Conservation (phyloP, 164 flowering plant species). For the Macadamia integrifolia region DNA sequence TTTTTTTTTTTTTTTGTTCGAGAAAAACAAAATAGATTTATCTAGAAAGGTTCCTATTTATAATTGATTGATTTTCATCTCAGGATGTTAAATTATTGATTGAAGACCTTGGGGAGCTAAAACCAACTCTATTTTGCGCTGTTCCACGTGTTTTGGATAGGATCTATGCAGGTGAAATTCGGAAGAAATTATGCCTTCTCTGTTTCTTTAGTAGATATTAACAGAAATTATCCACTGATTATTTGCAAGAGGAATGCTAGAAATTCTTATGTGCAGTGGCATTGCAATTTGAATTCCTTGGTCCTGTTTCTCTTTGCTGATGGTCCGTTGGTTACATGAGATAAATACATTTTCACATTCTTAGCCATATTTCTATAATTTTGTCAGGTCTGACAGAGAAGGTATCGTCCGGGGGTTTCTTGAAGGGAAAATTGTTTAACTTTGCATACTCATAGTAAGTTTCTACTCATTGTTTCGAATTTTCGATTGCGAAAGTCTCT, state of each 20-base stretch:
- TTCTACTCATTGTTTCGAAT: neutral
- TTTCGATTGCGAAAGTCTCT: too few relatives aligned
- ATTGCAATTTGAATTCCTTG: neutral
- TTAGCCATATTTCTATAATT: conserved; percentile 3
- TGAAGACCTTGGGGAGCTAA: conserved; percentile 86
- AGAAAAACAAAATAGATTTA: too few relatives aligned
- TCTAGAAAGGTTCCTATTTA: neutral
- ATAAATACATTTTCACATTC: conserved; percentile 5
- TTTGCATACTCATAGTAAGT: conserved; percentile 80
- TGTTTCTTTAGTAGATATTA: too few relatives aligned
- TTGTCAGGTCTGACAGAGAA: conserved; percentile 76
- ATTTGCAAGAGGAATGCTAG: too few relatives aligned
- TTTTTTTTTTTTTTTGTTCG: too few relatives aligned
- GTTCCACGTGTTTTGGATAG: conserved; percentile 97
- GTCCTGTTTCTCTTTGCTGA: neutral
- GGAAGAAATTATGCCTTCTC: neutral
- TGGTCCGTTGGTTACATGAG: neutral
- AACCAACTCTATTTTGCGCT: conserved; percentile 84
- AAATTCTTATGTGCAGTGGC: too few relatives aligned
- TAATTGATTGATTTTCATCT: conserved; percentile 6
- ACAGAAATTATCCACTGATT: too few relatives aligned
- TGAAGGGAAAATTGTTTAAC: conserved; percentile 56
- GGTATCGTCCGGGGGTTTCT: conserved; percentile 60
- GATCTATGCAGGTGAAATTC: conserved; percentile 61
- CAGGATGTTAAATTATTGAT: conserved; percentile 87